Evolutionary conservation across 371 early-diverging fungal species (phyloP).

Genomic region (Circinella umbellata): DNA sequence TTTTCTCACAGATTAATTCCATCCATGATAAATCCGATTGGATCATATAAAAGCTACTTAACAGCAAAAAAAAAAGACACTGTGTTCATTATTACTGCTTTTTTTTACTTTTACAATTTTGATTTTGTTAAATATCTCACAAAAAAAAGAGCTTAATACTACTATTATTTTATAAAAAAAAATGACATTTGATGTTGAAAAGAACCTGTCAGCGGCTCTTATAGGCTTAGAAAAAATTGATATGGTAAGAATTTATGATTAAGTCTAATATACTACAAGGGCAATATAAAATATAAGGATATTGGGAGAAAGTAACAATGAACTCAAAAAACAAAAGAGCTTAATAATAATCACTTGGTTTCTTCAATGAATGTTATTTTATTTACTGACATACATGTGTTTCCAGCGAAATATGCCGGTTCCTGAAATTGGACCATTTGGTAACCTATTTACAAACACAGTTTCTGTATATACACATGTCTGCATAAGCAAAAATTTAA

Average conservation of each 20-base stretch:
- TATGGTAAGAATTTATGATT: neutral
- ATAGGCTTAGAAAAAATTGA: neutral
- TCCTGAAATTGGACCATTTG: neutral
- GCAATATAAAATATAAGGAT: no score
- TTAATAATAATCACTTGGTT: no score
- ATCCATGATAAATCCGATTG: slow-evolving; percentile 6
- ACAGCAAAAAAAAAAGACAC: neutral
- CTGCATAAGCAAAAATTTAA: neutral
- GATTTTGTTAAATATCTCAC: no score
- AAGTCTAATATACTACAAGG: no score
- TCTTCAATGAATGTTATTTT: no score
- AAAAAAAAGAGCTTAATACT: neutral
- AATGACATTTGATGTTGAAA: neutral
- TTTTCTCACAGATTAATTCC: slow-evolving; percentile 2
- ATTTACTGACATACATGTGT: no score
- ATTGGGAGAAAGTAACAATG: no score
- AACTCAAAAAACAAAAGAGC: no score
- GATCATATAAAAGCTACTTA: neutral
- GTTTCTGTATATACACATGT: no score
- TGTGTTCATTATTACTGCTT: neutral
- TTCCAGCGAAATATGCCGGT: neutral
- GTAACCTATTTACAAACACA: neutral
- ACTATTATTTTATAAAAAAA: neutral
- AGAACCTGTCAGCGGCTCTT: neutral
- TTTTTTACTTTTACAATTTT: neutral